A percentile compares a stretch with the other conserved stretches of the same genome.
Evolutionary conservation across 192 early-diverging fungal species (phyloP).

Genomic region (Podila epigama): DNA sequence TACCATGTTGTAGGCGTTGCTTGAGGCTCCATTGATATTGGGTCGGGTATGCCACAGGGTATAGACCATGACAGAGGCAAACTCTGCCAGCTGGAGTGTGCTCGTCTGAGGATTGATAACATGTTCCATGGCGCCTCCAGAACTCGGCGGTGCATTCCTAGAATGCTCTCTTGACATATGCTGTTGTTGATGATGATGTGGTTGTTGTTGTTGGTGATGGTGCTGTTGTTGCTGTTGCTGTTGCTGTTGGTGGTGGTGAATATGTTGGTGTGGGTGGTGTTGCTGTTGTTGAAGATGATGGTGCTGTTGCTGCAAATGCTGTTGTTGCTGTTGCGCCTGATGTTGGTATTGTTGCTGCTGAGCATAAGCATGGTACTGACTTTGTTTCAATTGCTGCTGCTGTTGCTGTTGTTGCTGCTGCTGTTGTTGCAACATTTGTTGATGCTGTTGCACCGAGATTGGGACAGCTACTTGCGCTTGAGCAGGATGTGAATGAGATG

Average conservation of each 20-base stretch:
- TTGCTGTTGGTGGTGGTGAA: constrained; percentile 14
- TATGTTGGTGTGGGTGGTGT: constrained; percentile 8
- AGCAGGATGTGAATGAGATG: not conserved
- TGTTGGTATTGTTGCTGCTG: constrained; percentile 9
- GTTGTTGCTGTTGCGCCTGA: constrained; percentile 14
- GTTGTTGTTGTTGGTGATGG: constrained; percentile 1
- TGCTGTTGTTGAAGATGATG: constrained; percentile 15
- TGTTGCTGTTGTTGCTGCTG: not conserved
- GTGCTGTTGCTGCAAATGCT: constrained; percentile 19
- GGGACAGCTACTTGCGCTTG: not conserved
- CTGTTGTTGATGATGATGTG: constrained; percentile 1
- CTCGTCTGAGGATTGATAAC: constrained; percentile 45
- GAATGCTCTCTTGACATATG: constrained; percentile 8
- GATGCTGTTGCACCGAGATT: not conserved
- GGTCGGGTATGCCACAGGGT: constrained; percentile 52
- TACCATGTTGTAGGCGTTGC: constrained; percentile 48
- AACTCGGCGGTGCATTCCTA: constrained; percentile 5
- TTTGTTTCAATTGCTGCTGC: not conserved
- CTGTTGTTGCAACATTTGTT: not conserved
- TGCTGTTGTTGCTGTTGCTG: constrained; percentile 6
- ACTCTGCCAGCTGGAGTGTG: constrained; percentile 40
- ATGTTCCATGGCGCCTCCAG: constrained; percentile 31
- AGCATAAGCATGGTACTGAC: not conserved
- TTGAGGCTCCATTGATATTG: constrained; percentile 50
- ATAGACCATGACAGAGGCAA: constrained; percentile 53